Base-by-base conservation (phyloP, 2,329 filamentous ascomycete genomes). In the Paraphoma chrysanthemicola region DNA sequence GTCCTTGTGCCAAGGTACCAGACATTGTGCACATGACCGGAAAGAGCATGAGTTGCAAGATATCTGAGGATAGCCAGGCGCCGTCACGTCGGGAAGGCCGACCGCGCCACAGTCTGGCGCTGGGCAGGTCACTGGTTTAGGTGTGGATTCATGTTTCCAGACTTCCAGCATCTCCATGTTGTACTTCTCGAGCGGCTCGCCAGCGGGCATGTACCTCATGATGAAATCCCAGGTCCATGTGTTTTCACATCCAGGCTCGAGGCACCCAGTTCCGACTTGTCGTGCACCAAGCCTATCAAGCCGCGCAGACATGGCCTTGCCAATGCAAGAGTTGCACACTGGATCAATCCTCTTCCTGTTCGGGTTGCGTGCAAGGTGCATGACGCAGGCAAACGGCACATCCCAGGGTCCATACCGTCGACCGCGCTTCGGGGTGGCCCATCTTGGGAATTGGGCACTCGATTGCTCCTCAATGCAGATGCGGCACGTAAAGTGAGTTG, bases 261-360 rank as follows among this genome's bases (percentile, higher is more conserved):
- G 31, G 47, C 71, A 73, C 3, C 71, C 70, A 2, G 16, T 38
- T 18, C 47, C 38, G 3, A 71, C 52, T 16, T 53, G 42, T 2
- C 64, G 62, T 1, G 64, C 67, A 12, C 71, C 71, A 3, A 64
- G 46, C 8, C 54, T 63, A 33, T 69, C 68, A 8, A 69, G 56
- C 1, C 57, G 56, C 1, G 70, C 65, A 5, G 65, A 60, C 56
- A 73, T 61, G 52, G 54, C 44, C 4, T 44, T 44, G 1, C 68
- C 63, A 11, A 73, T 67, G 51, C 71, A 73, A 8, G 59, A 38
- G 17, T 66, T 70, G 54, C 71, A 73, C 1, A 73, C 67, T 0
- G 71, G 70, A 3, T 69, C 60, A 33, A 56, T 44, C 17, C 63
- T 61, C 36, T 64, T 65, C n/a, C 44, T 56, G 7, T 56, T 52